A percentile compares a stretch with the other conserved stretches of the same genome.
phyloP scores from a whole-genome alignment of 106 monocot genomes.

The Iris macrosiphon region DNA sequence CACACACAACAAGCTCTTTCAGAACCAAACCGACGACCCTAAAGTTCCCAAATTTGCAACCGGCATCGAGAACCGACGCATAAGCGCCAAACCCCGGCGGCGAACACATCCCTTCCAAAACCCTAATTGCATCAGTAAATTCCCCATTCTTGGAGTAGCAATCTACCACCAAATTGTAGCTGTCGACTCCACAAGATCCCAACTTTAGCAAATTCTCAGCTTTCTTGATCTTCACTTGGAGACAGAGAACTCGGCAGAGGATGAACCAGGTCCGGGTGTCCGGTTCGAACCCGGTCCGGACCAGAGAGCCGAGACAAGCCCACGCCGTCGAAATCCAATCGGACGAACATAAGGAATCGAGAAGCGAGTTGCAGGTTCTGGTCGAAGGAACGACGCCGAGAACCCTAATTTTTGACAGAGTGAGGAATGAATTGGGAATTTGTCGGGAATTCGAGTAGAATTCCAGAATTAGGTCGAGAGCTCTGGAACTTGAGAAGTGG shows the following conservation, averaged over 20 bases:
- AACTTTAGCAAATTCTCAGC: slow-evolving; percentile 11
- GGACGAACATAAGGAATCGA: slow-evolving; percentile 14
- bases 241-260: slow-evolving; percentile 26
- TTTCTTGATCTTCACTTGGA: slow-evolving; percentile 18
- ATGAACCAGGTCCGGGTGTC: slow-evolving; percentile 23
- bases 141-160: slow-evolving; percentile 23
- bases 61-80: slow-evolving; percentile 32
- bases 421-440: slow-evolving; percentile 6
- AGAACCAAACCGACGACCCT: slow-evolving; percentile 10
- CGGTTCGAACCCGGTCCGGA: slow-evolving; percentile 14
- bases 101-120: slow-evolving; percentile 23
- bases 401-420: slow-evolving; percentile 13
- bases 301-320: slow-evolving; percentile 10
- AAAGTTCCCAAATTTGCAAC: slow-evolving; percentile 16
- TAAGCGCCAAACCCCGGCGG: slow-evolving; percentile 12
- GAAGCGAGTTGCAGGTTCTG: slow-evolving; percentile 21
- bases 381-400: background rate
- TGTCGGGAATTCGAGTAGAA: slow-evolving; percentile 7
- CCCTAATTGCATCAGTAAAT: slow-evolving; percentile 14
- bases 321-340: slow-evolving; percentile 1
- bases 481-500: background rate
- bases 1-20: slow-evolving; percentile 29
- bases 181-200: background rate
- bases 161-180: slow-evolving; percentile 26
- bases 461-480: slow-evolving; percentile 28